A percentile compares a stretch with the other conserved stretches of the same genome.
Conservation (phyloP, 805 yeast species). For the Nakazawaea holstii region DNA sequence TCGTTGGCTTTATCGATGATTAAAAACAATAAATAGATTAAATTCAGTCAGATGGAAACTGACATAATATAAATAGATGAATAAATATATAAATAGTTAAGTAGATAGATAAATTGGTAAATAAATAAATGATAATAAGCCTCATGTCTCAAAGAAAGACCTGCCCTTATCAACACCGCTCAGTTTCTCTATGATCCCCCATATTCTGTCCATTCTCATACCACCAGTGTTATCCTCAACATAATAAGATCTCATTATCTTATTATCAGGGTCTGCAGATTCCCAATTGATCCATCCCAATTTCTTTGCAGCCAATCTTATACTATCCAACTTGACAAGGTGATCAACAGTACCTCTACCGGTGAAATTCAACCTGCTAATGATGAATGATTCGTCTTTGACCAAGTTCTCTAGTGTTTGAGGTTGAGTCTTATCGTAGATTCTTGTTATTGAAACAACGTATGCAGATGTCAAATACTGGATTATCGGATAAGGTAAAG, state of each 20-base stretch:
- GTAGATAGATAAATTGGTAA: not conserved
- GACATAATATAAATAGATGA: too few species aligned
- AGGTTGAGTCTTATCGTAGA: constrained; percentile 57
- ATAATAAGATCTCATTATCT: constrained; percentile 38
- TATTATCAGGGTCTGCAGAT: constrained; percentile 31
- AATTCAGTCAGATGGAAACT: too few species aligned
- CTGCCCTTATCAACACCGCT: constrained; percentile 68
- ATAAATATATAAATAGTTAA: not conserved
- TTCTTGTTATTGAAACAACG: constrained; percentile 65
- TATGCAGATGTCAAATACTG: constrained; percentile 55
- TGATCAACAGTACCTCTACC: constrained; percentile 66
- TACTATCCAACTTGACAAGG: constrained; percentile 39
- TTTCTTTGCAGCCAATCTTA: constrained; percentile 31
- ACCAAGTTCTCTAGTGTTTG: constrained; percentile 62
- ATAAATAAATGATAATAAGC: not conserved
- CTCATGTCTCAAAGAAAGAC: constrained; percentile 16
- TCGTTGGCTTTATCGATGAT: not conserved
- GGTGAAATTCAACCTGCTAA: constrained; percentile 62
- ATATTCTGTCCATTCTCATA: constrained; percentile 73
- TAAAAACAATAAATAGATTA: not conserved
- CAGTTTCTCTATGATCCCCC: constrained; percentile 76
- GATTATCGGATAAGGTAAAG: constrained; percentile 54
- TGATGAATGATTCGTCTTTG: constrained; percentile 55
- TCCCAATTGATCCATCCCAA: constrained; percentile 47
- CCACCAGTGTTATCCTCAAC: constrained; percentile 77